These are phyloP conservation scores for Cryphonectria naterciae DNA, from an alignment of 2,329 filamentous ascomycete genomes.

Conservation along the genomic window DNA sequence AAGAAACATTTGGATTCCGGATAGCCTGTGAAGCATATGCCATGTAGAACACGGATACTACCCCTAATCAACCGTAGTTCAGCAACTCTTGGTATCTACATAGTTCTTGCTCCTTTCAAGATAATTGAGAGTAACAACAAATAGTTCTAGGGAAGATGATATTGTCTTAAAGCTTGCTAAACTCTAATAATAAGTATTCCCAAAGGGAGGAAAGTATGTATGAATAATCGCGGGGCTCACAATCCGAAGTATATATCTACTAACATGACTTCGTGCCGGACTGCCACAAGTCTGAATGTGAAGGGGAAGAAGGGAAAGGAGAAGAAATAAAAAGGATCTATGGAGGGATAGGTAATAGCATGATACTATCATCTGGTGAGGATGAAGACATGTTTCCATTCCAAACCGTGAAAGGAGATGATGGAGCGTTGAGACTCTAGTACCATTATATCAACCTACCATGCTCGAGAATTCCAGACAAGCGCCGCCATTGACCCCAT, in stretches of 20 bases:
- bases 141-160: too few species aligned
- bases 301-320: not conserved
- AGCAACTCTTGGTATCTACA: too few species aligned
- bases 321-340: not conserved
- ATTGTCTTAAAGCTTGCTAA: too few species aligned
- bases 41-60: too few species aligned
- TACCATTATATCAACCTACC: not conserved
- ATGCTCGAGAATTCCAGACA: not conserved
- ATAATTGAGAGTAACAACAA: too few species aligned
- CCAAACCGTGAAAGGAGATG: not conserved
- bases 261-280: not conserved
- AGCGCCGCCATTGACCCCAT: conserved; percentile 11
- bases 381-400: not conserved
- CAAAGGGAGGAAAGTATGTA: too few species aligned
- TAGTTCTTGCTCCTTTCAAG: too few species aligned
- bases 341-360: not conserved
- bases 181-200: too few species aligned
- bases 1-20: too few species aligned
- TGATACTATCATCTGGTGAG: not conserved
- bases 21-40: too few species aligned
- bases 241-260: not conserved
- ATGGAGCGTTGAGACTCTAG: not conserved
- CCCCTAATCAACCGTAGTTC: too few species aligned
- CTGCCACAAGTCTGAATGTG: not conserved
- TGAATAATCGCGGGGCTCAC: not conserved